These are phyloP conservation scores for Xylariales sp. DNA, from an alignment of 2,329 filamentous ascomycete species.

Conservation along the genomic window DNA sequence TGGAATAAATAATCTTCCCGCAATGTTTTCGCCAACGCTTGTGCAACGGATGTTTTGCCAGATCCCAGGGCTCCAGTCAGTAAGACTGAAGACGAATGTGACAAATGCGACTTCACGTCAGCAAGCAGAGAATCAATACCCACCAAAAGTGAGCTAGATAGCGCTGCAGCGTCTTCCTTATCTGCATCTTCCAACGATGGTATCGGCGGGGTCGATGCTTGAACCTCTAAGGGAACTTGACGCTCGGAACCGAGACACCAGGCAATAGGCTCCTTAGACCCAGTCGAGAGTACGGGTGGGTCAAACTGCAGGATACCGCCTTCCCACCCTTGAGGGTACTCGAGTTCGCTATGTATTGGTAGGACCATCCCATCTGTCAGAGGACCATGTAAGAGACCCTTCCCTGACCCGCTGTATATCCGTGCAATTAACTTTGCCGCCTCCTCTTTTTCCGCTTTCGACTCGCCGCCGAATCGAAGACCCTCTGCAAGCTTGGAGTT, in stretches of 20 bases:
- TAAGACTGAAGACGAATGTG: slow-evolving; percentile 83
- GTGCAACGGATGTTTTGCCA: slow-evolving; percentile 80
- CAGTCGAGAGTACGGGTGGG: slow-evolving; percentile 36
- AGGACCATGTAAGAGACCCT: slow-evolving; percentile 73
- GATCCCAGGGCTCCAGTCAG: slow-evolving; percentile 85
- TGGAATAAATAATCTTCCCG: slow-evolving; percentile 73
- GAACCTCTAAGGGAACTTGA: slow-evolving; percentile 70
- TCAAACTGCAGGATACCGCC: slow-evolving; percentile 83
- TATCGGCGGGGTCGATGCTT: slow-evolving; percentile 68
- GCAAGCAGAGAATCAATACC: slow-evolving; percentile 77
- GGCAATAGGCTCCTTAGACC: slow-evolving; percentile 40
- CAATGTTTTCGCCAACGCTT: slow-evolving; percentile 69
- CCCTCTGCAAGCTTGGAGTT: slow-evolving; percentile 56
- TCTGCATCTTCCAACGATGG: slow-evolving; percentile 47
- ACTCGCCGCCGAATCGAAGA: slow-evolving; percentile 83
- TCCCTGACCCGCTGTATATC: slow-evolving; percentile 58
- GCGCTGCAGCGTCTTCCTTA: slow-evolving; percentile 50
- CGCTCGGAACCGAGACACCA: slow-evolving; percentile 80
- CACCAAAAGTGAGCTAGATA: slow-evolving; percentile 61
- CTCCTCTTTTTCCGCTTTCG: slow-evolving; percentile 77
- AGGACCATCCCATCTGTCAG: slow-evolving; percentile 86
- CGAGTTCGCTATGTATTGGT: slow-evolving; percentile 49
- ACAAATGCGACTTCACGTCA: slow-evolving; percentile 70
- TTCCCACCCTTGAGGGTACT: slow-evolving; percentile 62
- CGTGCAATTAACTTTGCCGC: slow-evolving; percentile 66